Conservation (phyloP, 139 green algal species). For the Chlorella ohadii region DNA sequence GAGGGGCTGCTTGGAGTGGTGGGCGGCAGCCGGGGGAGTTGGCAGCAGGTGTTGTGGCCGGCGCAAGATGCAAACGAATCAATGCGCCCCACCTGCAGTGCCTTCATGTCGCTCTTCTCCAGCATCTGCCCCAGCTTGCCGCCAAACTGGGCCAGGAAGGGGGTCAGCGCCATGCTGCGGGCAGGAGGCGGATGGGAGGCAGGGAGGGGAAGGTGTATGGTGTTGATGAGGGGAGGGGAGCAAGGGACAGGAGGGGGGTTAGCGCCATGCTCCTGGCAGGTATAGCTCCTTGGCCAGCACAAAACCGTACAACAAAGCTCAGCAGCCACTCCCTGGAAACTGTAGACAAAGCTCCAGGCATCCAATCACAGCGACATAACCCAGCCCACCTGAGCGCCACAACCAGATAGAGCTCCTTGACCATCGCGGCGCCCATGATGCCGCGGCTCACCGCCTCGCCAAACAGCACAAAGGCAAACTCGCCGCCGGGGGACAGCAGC, state of each 20-base stretch:
- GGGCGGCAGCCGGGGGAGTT: too few relatives aligned
- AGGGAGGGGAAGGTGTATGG: too few relatives aligned
- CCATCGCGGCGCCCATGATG: conserved; percentile 72
- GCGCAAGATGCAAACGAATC: background rate
- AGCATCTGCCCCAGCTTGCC: conserved; percentile 78
- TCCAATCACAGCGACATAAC: too few relatives aligned
- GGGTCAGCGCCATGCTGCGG: conserved; percentile 94
- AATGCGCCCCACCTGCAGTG: conserved; percentile 25
- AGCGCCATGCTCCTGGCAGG: conserved; percentile 87
- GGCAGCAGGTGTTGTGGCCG: too few relatives aligned
- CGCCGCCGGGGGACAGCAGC: conserved; percentile 93
- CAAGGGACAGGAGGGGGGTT: conserved; percentile 94
- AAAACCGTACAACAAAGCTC: too few relatives aligned
- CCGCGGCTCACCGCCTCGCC: conserved; percentile 78
- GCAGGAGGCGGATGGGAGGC: background rate
- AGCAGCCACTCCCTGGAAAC: too few relatives aligned
- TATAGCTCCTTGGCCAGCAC: too few relatives aligned
- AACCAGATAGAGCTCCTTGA: conserved; percentile 93
- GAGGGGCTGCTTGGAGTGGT: too few relatives aligned
- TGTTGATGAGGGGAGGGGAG: too few relatives aligned
- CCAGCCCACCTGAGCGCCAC: conserved; percentile 84
- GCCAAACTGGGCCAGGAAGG: conserved; percentile 92
- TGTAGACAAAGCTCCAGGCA: too few relatives aligned
- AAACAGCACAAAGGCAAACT: conserved; percentile 99
- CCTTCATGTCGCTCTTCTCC: conserved; percentile 85